Conservation (phyloP, 345 rosid species). For the Orychophragmus violaceus region DNA sequence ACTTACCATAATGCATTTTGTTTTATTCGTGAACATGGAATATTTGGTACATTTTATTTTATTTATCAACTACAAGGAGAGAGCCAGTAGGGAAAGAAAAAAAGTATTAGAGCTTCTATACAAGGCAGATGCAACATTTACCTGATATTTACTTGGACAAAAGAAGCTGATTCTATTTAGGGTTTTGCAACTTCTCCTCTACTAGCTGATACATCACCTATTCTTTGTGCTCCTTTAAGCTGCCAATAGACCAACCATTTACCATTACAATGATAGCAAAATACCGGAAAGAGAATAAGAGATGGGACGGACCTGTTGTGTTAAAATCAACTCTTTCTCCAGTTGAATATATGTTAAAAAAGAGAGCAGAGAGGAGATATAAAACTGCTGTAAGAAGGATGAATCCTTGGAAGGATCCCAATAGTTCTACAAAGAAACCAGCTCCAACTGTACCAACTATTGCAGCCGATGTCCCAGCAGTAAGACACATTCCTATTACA, state of each 20-base stretch:
- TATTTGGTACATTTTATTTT: neutral
- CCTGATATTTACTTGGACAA: slow-evolving; percentile 16
- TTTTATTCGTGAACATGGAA: neutral
- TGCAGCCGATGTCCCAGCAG: slow-evolving; percentile 87
- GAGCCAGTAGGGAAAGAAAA: neutral
- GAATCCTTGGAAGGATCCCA: slow-evolving; percentile 93
- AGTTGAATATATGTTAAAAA: slow-evolving; percentile 67
- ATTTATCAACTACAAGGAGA: slow-evolving; percentile 2
- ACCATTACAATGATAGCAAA: neutral
- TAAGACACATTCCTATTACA: slow-evolving; percentile 71
- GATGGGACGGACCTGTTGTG: slow-evolving; percentile 38
- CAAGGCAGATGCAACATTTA: neutral
- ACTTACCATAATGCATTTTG: no score
- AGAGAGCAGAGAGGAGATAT: slow-evolving; percentile 66
- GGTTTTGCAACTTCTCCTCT: slow-evolving; percentile 10
- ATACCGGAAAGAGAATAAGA: neutral
- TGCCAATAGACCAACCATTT: neutral
- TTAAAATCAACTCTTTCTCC: slow-evolving; percentile 80
- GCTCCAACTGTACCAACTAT: slow-evolving; percentile 92
- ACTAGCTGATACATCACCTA: slow-evolving; percentile 1
- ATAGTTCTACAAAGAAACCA: slow-evolving; percentile 82
- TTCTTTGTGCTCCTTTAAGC: slow-evolving; percentile 15
- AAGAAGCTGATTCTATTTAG: neutral
- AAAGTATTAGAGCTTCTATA: slow-evolving; percentile 15
- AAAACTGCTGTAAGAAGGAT: slow-evolving; percentile 64